Evolutionary conservation across 2,329 filamentous ascomycete species (phyloP).

Genomic region (Gnomoniopsis smithogilvyi): DNA sequence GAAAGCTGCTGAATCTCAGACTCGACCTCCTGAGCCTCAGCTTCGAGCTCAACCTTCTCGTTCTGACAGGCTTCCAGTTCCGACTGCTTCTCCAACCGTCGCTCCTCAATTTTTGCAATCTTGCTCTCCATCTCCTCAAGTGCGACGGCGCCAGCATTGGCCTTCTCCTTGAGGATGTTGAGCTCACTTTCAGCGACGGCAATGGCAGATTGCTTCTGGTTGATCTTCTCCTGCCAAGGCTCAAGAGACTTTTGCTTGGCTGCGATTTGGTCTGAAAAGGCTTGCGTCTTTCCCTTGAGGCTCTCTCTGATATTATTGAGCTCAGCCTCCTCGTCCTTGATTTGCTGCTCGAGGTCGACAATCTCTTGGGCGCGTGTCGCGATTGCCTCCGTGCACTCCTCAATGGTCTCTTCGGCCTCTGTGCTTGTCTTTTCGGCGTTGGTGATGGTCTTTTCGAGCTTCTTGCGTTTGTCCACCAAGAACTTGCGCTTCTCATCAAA

Average conservation of each 20-base stretch:
- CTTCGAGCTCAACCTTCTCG: slow-evolving; percentile 69
- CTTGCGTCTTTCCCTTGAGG: slow-evolving; percentile 93
- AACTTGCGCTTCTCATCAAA: slow-evolving; percentile 98
- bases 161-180: slow-evolving; percentile 84
- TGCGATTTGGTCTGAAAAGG: slow-evolving; percentile 88
- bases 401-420: slow-evolving; percentile 74
- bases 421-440: slow-evolving; percentile 71
- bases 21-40: slow-evolving; percentile 70
- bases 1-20: slow-evolving; percentile 70
- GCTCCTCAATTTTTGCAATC: slow-evolving; percentile 68
- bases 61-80: slow-evolving; percentile 75
- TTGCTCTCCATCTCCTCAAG: slow-evolving; percentile 81
- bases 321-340: slow-evolving; percentile 77
- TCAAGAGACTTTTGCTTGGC: slow-evolving; percentile 90
- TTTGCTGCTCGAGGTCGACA: slow-evolving; percentile 68
- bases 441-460: slow-evolving; percentile 83
- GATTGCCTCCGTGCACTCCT: slow-evolving; percentile 76
- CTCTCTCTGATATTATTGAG: slow-evolving; percentile 79
- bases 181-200: slow-evolving; percentile 94
- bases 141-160: slow-evolving; percentile 80
- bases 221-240: slow-evolving; percentile 96
- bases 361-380: slow-evolving; percentile 74
- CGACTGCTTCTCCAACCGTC: slow-evolving; percentile 64
- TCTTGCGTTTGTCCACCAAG: slow-evolving; percentile 84
- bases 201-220: slow-evolving; percentile 89